Evolutionary conservation across 2,329 filamentous ascomycete genomes (phyloP).

Genomic region (Colletotrichum magnum): DNA sequence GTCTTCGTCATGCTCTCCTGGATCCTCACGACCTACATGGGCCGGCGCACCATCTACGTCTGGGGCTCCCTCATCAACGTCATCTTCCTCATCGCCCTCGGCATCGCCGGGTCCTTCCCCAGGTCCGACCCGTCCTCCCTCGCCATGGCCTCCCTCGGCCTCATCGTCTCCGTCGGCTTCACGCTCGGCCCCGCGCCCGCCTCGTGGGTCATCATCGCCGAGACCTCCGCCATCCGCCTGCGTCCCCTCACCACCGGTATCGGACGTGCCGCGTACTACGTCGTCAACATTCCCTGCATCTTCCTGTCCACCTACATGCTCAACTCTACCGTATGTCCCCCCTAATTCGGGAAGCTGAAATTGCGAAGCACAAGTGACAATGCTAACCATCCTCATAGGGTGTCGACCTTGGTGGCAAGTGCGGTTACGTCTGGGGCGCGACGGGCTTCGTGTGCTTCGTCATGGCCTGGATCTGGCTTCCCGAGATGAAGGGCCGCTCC

Average conservation of each 20-base stretch:
- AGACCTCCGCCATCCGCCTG: slow-evolving; percentile 76
- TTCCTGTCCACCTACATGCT: slow-evolving; percentile 74
- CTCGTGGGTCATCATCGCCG: slow-evolving; percentile 77
- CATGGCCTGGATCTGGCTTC: slow-evolving; percentile 63
- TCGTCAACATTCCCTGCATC: slow-evolving; percentile 76
- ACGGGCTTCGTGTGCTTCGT: slow-evolving; percentile 70
- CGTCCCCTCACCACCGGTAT: slow-evolving; percentile 76
- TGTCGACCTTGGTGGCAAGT: slow-evolving; percentile 65
- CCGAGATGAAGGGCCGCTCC: slow-evolving; percentile 70
- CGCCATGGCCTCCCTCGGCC: slow-evolving; percentile 73
- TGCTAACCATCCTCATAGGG: slow-evolving; percentile 49
- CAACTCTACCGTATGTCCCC: slow-evolving; percentile 61
- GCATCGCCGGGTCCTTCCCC: slow-evolving; percentile 67
- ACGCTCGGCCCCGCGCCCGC: slow-evolving; percentile 73
- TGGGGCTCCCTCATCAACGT: slow-evolving; percentile 70
- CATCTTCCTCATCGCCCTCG: slow-evolving; percentile 68
- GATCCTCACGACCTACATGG: slow-evolving; percentile 75
- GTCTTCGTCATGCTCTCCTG: slow-evolving; percentile 77
- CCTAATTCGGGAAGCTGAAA: neutral
- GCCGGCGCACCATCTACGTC: slow-evolving; percentile 75
- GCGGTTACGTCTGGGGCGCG: slow-evolving; percentile 72
- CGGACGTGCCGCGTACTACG: slow-evolving; percentile 74
- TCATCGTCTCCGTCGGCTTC: slow-evolving; percentile 77
- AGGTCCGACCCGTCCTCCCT: slow-evolving; percentile 56
- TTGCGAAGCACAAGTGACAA: slow-evolving; percentile 6